These are phyloP conservation scores for Rhizopogon rudus DNA, from an alignment of 768 basidiomycete genomes.

Conservation along the genomic window DNA sequence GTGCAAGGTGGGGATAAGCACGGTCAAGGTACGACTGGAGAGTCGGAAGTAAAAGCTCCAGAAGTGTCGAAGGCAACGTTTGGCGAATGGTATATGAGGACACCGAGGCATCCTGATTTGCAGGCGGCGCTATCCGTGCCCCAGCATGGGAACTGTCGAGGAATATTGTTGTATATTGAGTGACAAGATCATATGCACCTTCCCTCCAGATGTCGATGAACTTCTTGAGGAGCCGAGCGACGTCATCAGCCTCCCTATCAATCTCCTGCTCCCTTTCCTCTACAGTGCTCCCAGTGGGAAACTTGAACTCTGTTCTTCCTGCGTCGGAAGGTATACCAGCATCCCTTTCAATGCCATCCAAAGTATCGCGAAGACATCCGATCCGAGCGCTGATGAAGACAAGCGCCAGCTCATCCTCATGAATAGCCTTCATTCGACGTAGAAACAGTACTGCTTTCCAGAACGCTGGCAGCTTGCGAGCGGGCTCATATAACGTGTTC, in stretches of 20 bases:
- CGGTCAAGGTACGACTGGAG: constrained; percentile 58
- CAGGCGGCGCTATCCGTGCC: constrained; percentile 14
- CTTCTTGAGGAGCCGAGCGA: constrained; percentile 74
- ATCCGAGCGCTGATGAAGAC: constrained; percentile 78
- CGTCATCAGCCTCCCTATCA: constrained; percentile 66
- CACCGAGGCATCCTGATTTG: constrained; percentile 10
- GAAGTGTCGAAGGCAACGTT: constrained; percentile 26
- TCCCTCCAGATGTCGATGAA: constrained; percentile 92
- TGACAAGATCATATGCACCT: constrained; percentile 87
- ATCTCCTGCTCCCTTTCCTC: constrained; percentile 34
- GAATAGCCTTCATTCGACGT: constrained; percentile 70
- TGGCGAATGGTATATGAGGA: constrained; percentile 18
- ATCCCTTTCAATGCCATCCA: constrained; percentile 49
- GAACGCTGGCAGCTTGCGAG: constrained; percentile 78
- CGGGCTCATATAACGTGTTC: constrained; percentile 72
- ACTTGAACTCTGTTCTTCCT: constrained; percentile 7
- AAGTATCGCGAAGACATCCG: constrained; percentile 51
- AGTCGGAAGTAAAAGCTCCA: constrained; percentile 58
- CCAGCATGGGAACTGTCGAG: constrained; percentile 52
- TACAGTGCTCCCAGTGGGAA: constrained; percentile 16
- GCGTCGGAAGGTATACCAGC: constrained; percentile 29
- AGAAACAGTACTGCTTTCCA: constrained; percentile 90
- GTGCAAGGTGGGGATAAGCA: constrained; percentile 61
- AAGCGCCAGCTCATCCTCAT: constrained; percentile 76
- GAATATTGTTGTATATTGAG: constrained; percentile 87